These are phyloP conservation scores for Gautieria morchelliformis DNA, from an alignment of 768 basidiomycete genomes.

Conservation along the genomic window DNA sequence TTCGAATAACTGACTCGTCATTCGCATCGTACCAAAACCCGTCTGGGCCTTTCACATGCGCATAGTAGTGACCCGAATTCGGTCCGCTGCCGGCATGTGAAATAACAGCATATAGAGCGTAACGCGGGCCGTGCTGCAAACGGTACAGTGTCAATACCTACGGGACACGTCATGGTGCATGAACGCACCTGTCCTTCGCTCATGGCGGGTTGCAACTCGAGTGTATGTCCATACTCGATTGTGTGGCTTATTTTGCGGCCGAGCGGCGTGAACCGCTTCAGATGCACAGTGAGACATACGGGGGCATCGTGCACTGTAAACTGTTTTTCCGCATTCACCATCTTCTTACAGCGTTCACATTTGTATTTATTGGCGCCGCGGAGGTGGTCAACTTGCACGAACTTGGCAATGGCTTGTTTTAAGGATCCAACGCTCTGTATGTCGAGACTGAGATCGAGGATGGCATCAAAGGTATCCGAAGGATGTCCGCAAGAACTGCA, in stretches of 20 bases:
- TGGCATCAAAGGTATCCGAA: conserved; percentile 94
- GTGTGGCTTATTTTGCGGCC: conserved; percentile 78
- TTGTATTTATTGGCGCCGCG: conserved; percentile 94
- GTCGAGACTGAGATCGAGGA: conserved; percentile 90
- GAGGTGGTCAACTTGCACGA: conserved; percentile 72
- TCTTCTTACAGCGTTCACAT: conserved; percentile 95
- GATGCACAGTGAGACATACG: conserved; percentile 78
- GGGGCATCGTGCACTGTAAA: conserved; percentile 88
- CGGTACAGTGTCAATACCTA: not conserved
- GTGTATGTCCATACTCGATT: conserved; percentile 67
- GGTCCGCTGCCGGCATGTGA: conserved; percentile 90
- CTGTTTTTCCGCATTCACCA: conserved; percentile 81
- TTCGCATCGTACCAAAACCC: conserved; percentile 90
- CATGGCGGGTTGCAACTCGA: conserved; percentile 73
- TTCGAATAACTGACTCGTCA: conserved; percentile 62
- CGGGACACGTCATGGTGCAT: not conserved
- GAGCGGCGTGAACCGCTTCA: conserved; percentile 89
- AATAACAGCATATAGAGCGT: conserved; percentile 85
- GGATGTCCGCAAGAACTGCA: conserved; percentile 75
- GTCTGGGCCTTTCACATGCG: conserved; percentile 62
- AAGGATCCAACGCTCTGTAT: conserved; percentile 55
- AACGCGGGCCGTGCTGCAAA: conserved; percentile 50
- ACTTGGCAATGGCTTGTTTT: conserved; percentile 67
- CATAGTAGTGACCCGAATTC: conserved; percentile 93
- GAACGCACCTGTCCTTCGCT: conserved; percentile 51